phyloP scores from a whole-genome alignment of 169 alveolate genomes.

The Cryptosporidium muris region DNA sequence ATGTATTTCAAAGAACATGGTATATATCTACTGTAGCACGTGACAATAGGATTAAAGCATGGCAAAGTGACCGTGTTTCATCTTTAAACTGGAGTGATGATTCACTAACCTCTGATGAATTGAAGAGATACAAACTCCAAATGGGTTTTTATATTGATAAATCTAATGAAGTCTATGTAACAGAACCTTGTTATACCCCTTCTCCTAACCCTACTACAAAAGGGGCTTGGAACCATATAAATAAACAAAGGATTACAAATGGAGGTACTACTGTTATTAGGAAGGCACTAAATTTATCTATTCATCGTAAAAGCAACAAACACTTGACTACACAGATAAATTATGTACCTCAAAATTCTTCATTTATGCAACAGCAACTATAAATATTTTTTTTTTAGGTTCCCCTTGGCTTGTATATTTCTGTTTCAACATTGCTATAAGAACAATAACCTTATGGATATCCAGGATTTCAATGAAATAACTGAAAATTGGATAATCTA shows the following conservation, averaged over 20 bases:
- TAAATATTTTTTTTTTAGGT: too few relatives aligned
- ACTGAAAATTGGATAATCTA: too few relatives aligned
- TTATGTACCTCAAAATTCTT: too few relatives aligned
- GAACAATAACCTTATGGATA: too few relatives aligned
- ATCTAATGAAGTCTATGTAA: slow-evolving; percentile 54
- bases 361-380: too few relatives aligned
- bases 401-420: too few relatives aligned
- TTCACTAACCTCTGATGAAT: slow-evolving; percentile 65
- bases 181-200: slow-evolving; percentile 69
- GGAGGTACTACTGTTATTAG: slow-evolving; percentile 60
- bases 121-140: slow-evolving; percentile 27
- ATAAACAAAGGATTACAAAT: slow-evolving; percentile 62
- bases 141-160: slow-evolving; percentile 59
- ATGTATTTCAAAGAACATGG: slow-evolving; percentile 66
- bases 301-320: slow-evolving; percentile 14
- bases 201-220: slow-evolving; percentile 61
- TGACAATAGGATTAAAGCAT: slow-evolving; percentile 44
- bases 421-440: too few relatives aligned
- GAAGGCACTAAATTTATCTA: slow-evolving; percentile 54
- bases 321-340: background rate
- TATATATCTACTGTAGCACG: slow-evolving; percentile 65
- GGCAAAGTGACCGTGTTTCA: slow-evolving; percentile 60
- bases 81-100: slow-evolving; percentile 70
- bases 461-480: too few relatives aligned
- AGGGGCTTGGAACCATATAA: slow-evolving; percentile 70